A percentile compares a stretch with the other conserved stretches of the same genome.
Evolutionary conservation across 495 filamentous ascomycete genomes (phyloP).

Genomic region (Immersiella caudata): DNA sequence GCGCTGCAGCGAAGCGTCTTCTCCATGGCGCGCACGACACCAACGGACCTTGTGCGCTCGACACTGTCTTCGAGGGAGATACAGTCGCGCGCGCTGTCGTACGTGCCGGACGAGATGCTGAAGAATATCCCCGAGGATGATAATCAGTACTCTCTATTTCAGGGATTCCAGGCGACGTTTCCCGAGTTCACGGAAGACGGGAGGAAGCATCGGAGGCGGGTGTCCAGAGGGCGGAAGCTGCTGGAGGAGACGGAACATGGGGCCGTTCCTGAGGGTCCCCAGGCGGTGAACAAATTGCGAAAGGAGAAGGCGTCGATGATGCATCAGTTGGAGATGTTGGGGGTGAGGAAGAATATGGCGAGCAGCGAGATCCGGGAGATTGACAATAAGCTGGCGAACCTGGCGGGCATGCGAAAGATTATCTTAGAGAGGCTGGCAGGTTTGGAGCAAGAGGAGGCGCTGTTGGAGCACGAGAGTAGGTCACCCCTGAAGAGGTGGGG

Average conservation of each 20-base stretch:
- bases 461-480: slow-evolving; percentile 84
- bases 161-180: slow-evolving; percentile 91
- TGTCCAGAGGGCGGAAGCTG: slow-evolving; percentile 72
- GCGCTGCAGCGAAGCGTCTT: slow-evolving; percentile 86
- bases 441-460: slow-evolving; percentile 91
- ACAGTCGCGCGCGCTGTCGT: slow-evolving; percentile 87
- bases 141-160: slow-evolving; percentile 88
- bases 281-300: slow-evolving; percentile 68
- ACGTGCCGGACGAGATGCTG: slow-evolving; percentile 88
- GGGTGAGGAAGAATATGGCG: slow-evolving; percentile 95
- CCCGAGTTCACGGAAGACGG: slow-evolving; percentile 71
- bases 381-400: slow-evolving; percentile 92
- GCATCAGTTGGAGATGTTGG: slow-evolving; percentile 87
- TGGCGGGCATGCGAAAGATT: slow-evolving; percentile 91
- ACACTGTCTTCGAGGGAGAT: slow-evolving; percentile 91
- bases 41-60: slow-evolving; percentile 89
- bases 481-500: not conserved
- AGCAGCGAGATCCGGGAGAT: slow-evolving; percentile 95
- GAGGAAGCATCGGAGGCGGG: slow-evolving; percentile 69
- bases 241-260: slow-evolving; percentile 62
- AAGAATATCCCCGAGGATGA: slow-evolving; percentile 80
- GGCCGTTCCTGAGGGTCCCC: slow-evolving; percentile 52
- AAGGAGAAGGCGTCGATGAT: slow-evolving; percentile 75
- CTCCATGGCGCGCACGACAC: slow-evolving; percentile 81
- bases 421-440: slow-evolving; percentile 85